Percentiles rank a stretch among this genome's conserved stretches.
Evolutionary conservation across 2,329 filamentous ascomycete species (phyloP).

Genomic region (Didymellaceae sp.): DNA sequence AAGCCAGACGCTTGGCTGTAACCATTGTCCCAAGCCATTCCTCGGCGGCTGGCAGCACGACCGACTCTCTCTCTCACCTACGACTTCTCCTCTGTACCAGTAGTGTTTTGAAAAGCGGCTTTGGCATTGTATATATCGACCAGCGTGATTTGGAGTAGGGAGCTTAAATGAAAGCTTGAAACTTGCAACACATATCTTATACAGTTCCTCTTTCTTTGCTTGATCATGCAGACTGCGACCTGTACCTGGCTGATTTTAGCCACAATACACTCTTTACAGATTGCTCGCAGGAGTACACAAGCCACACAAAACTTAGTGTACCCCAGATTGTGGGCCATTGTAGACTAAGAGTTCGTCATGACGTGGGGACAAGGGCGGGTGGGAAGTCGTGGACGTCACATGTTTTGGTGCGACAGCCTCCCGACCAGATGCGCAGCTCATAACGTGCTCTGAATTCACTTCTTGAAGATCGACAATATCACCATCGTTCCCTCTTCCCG

Average conservation of each 20-base stretch:
- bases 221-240: too few species aligned
- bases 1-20: background rate
- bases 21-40: conserved; percentile 11
- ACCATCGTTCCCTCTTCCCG: too few species aligned
- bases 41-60: conserved; percentile 26
- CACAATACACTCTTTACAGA: too few species aligned
- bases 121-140: background rate
- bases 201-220: too few species aligned
- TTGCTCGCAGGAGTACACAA: too few species aligned
- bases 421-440: too few species aligned
- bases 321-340: conserved; percentile 8
- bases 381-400: conserved; percentile 15
- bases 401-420: conserved; percentile 1
- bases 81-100: conserved; percentile 25
- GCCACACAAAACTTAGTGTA: conserved; percentile 9
- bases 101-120: conserved; percentile 18
- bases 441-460: too few species aligned
- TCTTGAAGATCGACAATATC: too few species aligned
- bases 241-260: too few species aligned
- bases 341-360: conserved; percentile 25
- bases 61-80: conserved; percentile 8
- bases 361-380: conserved; percentile 22
- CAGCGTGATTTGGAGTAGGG: background rate
- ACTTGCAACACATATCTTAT: too few species aligned
- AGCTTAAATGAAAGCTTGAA: background rate